These are phyloP conservation scores for Hypoxylon fragiforme DNA, from an alignment of 495 filamentous ascomycete genomes.

Conservation along the genomic window DNA sequence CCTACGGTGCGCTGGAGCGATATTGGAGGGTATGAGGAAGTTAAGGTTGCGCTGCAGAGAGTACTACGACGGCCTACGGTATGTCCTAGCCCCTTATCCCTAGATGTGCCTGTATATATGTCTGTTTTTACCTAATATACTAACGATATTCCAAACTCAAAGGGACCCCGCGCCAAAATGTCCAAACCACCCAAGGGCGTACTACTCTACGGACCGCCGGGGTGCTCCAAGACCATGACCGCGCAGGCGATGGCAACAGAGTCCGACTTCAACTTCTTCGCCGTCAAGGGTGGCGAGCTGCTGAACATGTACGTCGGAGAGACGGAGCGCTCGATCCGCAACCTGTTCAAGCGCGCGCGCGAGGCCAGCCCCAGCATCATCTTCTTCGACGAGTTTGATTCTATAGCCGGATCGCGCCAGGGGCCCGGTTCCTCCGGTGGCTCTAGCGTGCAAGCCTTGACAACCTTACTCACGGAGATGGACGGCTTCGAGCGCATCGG, in stretches of 20 bases:
- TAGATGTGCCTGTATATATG: too few species aligned
- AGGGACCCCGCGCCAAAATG: conserved; percentile 32
- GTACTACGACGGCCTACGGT: conserved; percentile 31
- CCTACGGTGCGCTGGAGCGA: conserved; percentile 87
- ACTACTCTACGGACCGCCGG: conserved; percentile 90
- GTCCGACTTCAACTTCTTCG: conserved; percentile 89
- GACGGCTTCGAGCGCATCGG: conserved; percentile 87
- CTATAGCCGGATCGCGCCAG: conserved; percentile 76
- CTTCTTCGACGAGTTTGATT: conserved; percentile 98
- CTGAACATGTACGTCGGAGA: conserved; percentile 98
- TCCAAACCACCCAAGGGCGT: conserved; percentile 75
- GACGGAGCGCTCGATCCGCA: conserved; percentile 84
- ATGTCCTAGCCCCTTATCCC: conserved; percentile 1
- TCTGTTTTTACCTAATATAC: too few species aligned
- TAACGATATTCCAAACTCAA: conserved; percentile 2
- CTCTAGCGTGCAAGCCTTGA: conserved; percentile 76
- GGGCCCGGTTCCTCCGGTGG: conserved; percentile 49
- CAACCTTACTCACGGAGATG: conserved; percentile 93
- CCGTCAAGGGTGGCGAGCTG: conserved; percentile 94
- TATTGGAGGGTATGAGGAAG: conserved; percentile 83
- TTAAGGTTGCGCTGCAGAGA: conserved; percentile 62
- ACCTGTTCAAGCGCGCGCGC: conserved; percentile 85
- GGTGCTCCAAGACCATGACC: conserved; percentile 93
- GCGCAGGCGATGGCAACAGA: conserved; percentile 93
- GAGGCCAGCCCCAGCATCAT: conserved; percentile 90